phyloP scores from a whole-genome alignment of 1,284 basidiomycete genomes.

The Sporisorium scitamineum region DNA sequence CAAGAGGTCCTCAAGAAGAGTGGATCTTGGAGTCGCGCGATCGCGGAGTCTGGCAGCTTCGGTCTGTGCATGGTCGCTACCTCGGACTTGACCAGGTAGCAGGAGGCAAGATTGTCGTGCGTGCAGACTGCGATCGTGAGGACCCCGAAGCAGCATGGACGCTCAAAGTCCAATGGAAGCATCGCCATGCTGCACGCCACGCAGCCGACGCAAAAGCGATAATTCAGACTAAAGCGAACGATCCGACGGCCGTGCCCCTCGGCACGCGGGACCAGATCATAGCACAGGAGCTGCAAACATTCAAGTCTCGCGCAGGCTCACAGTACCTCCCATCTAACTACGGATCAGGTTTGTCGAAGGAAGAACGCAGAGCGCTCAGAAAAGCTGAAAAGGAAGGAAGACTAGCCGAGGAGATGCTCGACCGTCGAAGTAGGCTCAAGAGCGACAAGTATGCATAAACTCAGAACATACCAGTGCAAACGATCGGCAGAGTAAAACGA shows the following conservation, averaged over 20 bases:
- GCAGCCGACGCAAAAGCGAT: slow-evolving; percentile 9
- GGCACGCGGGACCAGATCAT: slow-evolving; percentile 24
- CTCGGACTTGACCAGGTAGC: slow-evolving; percentile 47
- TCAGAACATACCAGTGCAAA: background rate
- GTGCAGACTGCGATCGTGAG: slow-evolving; percentile 43
- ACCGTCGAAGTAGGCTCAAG: slow-evolving; percentile 58
- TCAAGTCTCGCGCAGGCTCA: slow-evolving; percentile 33
- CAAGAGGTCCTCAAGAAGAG: slow-evolving; percentile 62
- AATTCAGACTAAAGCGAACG: slow-evolving; percentile 19
- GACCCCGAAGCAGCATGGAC: slow-evolving; percentile 34
- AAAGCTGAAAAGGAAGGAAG: slow-evolving; percentile 60
- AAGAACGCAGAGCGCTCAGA: slow-evolving; percentile 50
- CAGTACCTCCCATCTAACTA: slow-evolving; percentile 38
- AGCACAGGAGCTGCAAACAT: slow-evolving; percentile 29
- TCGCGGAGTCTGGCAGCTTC: slow-evolving; percentile 19
- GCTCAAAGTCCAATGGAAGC: slow-evolving; percentile 61
- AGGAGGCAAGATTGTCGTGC: slow-evolving; percentile 43
- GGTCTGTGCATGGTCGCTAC: slow-evolving; percentile 51
- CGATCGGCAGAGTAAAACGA: background rate
- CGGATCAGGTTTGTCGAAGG: slow-evolving; percentile 21
- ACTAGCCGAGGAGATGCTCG: slow-evolving; percentile 64
- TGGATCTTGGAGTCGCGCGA: slow-evolving; percentile 39
- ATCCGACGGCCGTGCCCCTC: slow-evolving; percentile 25
- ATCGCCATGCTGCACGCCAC: slow-evolving; percentile 53
- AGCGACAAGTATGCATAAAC: slow-evolving; percentile 48